Base-by-base conservation (phyloP, 495 filamentous ascomycete genomes). In the Clavariopsis aquatica region DNA sequence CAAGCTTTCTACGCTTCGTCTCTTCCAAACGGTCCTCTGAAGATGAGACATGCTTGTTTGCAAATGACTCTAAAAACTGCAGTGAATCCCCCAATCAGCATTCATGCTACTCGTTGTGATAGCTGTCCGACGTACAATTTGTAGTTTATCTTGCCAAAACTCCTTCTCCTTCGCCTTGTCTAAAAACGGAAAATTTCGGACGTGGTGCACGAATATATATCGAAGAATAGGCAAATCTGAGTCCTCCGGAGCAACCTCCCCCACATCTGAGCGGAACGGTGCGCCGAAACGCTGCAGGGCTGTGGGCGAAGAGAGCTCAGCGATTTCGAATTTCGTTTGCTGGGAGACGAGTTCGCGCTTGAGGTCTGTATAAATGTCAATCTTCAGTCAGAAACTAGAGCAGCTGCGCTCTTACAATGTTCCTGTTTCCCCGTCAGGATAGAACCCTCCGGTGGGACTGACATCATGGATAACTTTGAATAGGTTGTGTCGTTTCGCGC, bases 71-170 rank as follows among this genome's bases (percentile, higher is more conserved):
- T 3, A 98, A 82, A 70, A 98, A 98, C 93, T 96, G 73, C 27
- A 24, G 12, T 49, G 22, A 27, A 17, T 43, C 24, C 8, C 49
- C 15, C 27, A 13, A 29, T 65, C 27, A 26, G 45, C 13, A 22
- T 54, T 20, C n/a, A 20, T 23, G 26, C 6, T 19, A 22, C 12
- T 24, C 45, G 19, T 52, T 22, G 20, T 24, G 34, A 17, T 41
- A 19, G 13, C 64, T 24, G 51, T 17, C 38, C 31, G 65, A 84
- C 91, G 46, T 76, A 96, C 92, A 75, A 93, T 86, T 82, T 98
- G 94, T 52, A 98, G 78, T 75, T 96, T 96, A 71, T 98, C 91
- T 78, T 98, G 94, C 94, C 94, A 98, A 70, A 98, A 98, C 75
- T 98, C 93, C 82, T 96, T 96, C 82, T 98, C 94, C 65, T 84